Base-by-base conservation (phyloP, 192 early-diverging fungal genomes). In the Cetraspora pellucida region DNA sequence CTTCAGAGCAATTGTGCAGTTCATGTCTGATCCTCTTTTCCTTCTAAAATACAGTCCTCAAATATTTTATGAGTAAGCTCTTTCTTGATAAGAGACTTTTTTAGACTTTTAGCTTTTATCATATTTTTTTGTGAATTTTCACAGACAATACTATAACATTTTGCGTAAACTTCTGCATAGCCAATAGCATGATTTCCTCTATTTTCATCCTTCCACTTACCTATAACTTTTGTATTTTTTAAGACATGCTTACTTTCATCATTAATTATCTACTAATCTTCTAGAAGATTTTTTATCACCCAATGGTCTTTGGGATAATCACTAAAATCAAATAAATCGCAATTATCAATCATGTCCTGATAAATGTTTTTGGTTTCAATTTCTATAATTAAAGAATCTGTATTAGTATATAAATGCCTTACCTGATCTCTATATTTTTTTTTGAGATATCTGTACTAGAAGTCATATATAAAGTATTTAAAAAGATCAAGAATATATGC, bases 221-320 rank as follows among this genome's bases (percentile, higher is more conserved):
- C 69, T 71, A 71, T 71, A 52, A 71, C 69, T 71, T 71, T 71
- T 54, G 69, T 71, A 71, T 71, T 71, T 71, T 71, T 71, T 71
- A 71, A 71, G 3, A 71, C 69, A 52, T 47, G 69, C 69, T 71
- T 52, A 71, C 69, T 47, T 71, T 71, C 69, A n/a, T n/a, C n/a
- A 71, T 71, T 71, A 54, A 52, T 71, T 71, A 71, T 71, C 69
- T 23, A 71, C 52, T 71, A 23, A 71, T 71, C 69, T 71, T 71
- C 47, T 52, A 47, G 49, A 52, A 71, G 47, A 71, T 71, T 71
- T 25, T 71, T 71, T 71, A 71, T 47, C 4, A 71, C 69, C 69
- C 49, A 71, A 71, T 71, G 49, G 14, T 71, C 46, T 71, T 71
- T 54, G 2, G 69, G 69, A 27, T 71, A 71, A 27, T 71, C 69